A percentile compares a stretch with the other conserved stretches of the same genome.
Conservation (phyloP, 2,329 filamentous ascomycete species). For the Furcasterigmium furcatum region DNA sequence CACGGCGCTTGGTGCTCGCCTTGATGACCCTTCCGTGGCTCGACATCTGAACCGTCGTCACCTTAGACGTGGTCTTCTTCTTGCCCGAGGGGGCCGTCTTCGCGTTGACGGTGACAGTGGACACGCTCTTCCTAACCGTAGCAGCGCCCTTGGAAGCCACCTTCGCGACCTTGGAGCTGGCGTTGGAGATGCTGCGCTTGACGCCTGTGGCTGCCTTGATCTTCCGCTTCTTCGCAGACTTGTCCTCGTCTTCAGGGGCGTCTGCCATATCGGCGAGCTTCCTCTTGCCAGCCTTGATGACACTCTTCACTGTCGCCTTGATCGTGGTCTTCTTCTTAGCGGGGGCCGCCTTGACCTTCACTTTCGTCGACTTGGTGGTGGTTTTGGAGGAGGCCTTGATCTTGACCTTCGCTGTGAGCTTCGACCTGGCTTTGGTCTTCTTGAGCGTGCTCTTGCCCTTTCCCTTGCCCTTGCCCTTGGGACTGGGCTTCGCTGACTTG, state of each 20-base stretch:
- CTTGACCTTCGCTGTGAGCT: conserved; percentile 10
- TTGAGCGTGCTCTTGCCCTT: conserved; percentile 8
- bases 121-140: conserved; percentile 31
- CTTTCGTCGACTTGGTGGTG: conserved; percentile 6
- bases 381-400: conserved; percentile 8
- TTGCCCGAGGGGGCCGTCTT: conserved; percentile 7
- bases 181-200: conserved; percentile 28
- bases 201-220: conserved; percentile 26
- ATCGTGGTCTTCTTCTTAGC: conserved; percentile 47
- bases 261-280: not conserved
- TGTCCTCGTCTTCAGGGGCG: not conserved
- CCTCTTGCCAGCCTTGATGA: conserved; percentile 4
- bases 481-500: conserved; percentile 35
- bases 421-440: conserved; percentile 19
- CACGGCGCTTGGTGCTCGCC: conserved; percentile 4
- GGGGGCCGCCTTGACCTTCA: conserved; percentile 38
- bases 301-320: conserved; percentile 13
- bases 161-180: conserved; percentile 30
- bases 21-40: conserved; percentile 13
- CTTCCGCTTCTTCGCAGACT: conserved; percentile 24
- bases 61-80: conserved; percentile 12
- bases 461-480: conserved; percentile 17
- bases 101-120: conserved; percentile 18
- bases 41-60: conserved; percentile 10
- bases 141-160: conserved; percentile 24